Conservation (phyloP, 2,329 filamentous ascomycete genomes). For the Aphanocladium album region DNA sequence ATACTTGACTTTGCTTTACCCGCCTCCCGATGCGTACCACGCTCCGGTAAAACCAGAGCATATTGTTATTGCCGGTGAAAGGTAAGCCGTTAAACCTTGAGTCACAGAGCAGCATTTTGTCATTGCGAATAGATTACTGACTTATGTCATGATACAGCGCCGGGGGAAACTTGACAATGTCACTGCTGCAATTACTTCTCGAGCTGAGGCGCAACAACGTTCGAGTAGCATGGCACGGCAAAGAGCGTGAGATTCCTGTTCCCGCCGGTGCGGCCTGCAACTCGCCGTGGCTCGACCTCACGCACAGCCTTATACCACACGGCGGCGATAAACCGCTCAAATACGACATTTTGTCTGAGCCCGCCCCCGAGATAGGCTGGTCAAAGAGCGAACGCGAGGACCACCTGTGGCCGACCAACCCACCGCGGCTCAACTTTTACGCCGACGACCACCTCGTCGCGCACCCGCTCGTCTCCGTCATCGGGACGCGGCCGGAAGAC, state of each 20-base stretch:
- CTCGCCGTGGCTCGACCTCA: constrained; percentile 69
- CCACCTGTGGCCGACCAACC: constrained; percentile 51
- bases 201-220: constrained; percentile 48
- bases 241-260: constrained; percentile 53
- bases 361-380: constrained; percentile 26
- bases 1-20: constrained; percentile 69
- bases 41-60: constrained; percentile 57
- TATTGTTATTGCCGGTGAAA: constrained; percentile 69
- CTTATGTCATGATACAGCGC: constrained; percentile 42
- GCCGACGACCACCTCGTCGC: constrained; percentile 47
- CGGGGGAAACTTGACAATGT: constrained; percentile 65
- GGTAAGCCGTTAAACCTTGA: constrained; percentile 30
- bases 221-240: constrained; percentile 56
- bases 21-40: constrained; percentile 63
- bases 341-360: constrained; percentile 46
- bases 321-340: constrained; percentile 18
- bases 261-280: constrained; percentile 60
- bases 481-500: constrained; percentile 41
- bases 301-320: constrained; percentile 42
- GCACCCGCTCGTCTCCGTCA: constrained; percentile 65
- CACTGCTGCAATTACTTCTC: constrained; percentile 63
- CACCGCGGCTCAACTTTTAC: constrained; percentile 51
- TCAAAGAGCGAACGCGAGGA: constrained; percentile 35
- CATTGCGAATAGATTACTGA: background rate
- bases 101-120: background rate